phyloP scores from a whole-genome alignment of 2,329 filamentous ascomycete species.

The Cercospora sp. region DNA sequence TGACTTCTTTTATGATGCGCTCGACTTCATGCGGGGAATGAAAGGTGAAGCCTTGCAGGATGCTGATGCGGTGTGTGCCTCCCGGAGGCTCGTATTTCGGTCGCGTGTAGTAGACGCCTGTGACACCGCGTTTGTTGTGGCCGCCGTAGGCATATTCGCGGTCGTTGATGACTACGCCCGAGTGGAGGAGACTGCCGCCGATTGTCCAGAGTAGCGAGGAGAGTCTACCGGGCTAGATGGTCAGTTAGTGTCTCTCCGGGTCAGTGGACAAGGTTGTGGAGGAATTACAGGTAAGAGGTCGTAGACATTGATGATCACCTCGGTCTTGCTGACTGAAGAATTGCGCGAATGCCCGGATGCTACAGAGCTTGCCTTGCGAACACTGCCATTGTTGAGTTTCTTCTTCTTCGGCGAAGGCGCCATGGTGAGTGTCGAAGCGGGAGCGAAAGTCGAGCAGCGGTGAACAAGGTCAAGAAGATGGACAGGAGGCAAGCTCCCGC shows the following conservation, averaged over 20 bases:
- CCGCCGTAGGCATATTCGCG: constrained; percentile 84
- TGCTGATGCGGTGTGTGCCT: constrained; percentile 71
- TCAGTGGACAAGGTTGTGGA: neutral
- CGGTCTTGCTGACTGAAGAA: constrained; percentile 33
- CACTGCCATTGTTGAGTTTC: neutral
- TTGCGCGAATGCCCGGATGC: constrained; percentile 17
- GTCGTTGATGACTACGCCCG: constrained; percentile 77
- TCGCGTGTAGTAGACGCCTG: constrained; percentile 78
- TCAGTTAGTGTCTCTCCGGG: constrained; percentile 18
- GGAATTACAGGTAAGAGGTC: constrained; percentile 40
- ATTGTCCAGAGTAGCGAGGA: constrained; percentile 76
- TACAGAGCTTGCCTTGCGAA: neutral
- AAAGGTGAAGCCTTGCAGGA: constrained; percentile 78
- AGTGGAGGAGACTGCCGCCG: constrained; percentile 76
- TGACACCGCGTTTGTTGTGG: constrained; percentile 68
- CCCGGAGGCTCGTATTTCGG: constrained; percentile 72
- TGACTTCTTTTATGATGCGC: constrained; percentile 65
- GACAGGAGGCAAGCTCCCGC: constrained; percentile 5
- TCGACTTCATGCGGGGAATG: constrained; percentile 69
- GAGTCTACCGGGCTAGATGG: constrained; percentile 65
- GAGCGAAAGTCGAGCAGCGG: neutral
- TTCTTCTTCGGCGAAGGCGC: constrained; percentile 3
- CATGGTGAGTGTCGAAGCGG: neutral
- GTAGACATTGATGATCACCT: constrained; percentile 42
- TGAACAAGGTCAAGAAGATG: neutral